These are phyloP conservation scores for Sporothrix globosa DNA, from an alignment of 2,329 filamentous ascomycete genomes.

Conservation along the genomic window DNA sequence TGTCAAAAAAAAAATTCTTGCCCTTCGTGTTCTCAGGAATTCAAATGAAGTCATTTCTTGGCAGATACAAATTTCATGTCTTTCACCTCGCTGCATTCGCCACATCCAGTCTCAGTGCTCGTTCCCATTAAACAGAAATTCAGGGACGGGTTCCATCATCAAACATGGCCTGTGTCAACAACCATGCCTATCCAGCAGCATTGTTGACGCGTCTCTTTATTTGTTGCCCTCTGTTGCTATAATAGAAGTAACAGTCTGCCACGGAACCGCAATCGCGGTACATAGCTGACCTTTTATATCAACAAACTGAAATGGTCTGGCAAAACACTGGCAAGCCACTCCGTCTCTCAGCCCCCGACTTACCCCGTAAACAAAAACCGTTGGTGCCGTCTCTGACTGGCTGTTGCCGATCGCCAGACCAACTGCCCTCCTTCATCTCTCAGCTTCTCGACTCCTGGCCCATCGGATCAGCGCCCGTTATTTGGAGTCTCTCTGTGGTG, in stretches of 20 bases:
- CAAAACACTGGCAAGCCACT: not conserved
- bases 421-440: slow-evolving; percentile 22
- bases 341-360: not conserved
- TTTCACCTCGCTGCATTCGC: not conserved
- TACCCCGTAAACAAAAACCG: slow-evolving; percentile 26
- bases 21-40: not conserved
- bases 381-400: not conserved
- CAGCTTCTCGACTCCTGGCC: not conserved
- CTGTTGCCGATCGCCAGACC: slow-evolving; percentile 4
- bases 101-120: not conserved
- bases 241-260: not conserved
- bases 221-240: slow-evolving; percentile 15
- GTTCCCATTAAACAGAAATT: slow-evolving; percentile 12
- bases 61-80: not conserved
- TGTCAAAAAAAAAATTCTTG: not conserved
- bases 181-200: not conserved
- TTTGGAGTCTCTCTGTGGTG: not conserved
- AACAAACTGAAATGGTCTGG: slow-evolving; percentile 4
- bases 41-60: slow-evolving; percentile 14
- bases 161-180: slow-evolving; percentile 16
- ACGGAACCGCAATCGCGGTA: not conserved
- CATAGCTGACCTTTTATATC: slow-evolving; percentile 21
- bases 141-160: slow-evolving; percentile 16
- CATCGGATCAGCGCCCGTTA: slow-evolving; percentile 28
- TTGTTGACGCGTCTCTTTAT: not conserved